Base-by-base conservation (phyloP, 306 rosid species). In the Malus fusca region DNA sequence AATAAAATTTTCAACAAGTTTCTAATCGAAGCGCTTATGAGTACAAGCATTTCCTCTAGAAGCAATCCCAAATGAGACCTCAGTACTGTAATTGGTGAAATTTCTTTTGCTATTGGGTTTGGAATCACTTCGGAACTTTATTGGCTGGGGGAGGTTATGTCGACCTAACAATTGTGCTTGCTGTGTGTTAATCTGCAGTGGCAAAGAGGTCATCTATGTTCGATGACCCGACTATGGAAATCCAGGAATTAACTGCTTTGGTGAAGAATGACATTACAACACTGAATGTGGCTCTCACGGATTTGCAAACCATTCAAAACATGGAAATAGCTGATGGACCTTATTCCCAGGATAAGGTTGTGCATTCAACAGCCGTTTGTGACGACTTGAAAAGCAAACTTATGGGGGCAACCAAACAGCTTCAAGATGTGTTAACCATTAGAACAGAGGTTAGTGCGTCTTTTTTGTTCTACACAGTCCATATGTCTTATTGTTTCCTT, bases 171-270 rank as follows among this genome's bases (percentile, higher is more conserved):
- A 22, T 28, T 59, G 73, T 52, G 52, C 8, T 76, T 61, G 13
- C 64, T 12, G n/a, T 62, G 23, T 40, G 31, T 44, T 73, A 30
- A 72, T 73, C 25, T 84, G 82, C 88, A 92, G 96, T 94, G 90
- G 91, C 96, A 15, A 94, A 90, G 87, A 90, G 88, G 78, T 90
- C 97, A 14, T 90, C 98, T 0, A 90, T 94, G 94, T 94, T 94
- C 52, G 87, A 91, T 53, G 97, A 94, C 79, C 98, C 98, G 13
- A 84, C 80, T 2, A 46, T 85, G 86, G 95, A 94, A 74, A 91
- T 94, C 59, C 98, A 91, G 77, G 97, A 94, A 61, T 33, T 94
- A 53, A 94, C 98, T 12, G 83, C 48, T 62, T 51, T 91, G 81
- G 73, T 94, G 66, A 94, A 94, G 89, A 91, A 92, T 55, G 98